A percentile compares a stretch with the other conserved stretches of the same genome.
Conservation (phyloP, 306 rosid genomes). For the Medicago truncatula region MtrunA17r5.0-ANR NC_053043.1:14361001-14361500, state of each 20-base stretch:
- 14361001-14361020: too few species aligned
- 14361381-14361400: constrained; percentile 19
- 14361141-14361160: background rate
- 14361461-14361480: constrained; percentile 96
- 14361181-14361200: background rate
- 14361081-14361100: too few species aligned
- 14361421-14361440: constrained; percentile 92
- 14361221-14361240: constrained; percentile 10
- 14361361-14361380: background rate
- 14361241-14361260: background rate
- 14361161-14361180: background rate
- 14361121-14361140: background rate
- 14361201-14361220: background rate
- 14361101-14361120: too few species aligned
- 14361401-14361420: constrained; percentile 71
- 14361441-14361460: constrained; percentile 86
- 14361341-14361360: constrained; percentile 7
- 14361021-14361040: too few species aligned
- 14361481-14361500: constrained; percentile 94
- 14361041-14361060: too few species aligned
- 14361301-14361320: constrained; percentile 1
- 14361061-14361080: too few species aligned
- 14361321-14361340: constrained; percentile 4
- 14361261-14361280: background rate
- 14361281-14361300: constrained; percentile 4